phyloP scores from a whole-genome alignment of 1,139 yeast species.

The Hyphopichia buzzinii region DNA sequence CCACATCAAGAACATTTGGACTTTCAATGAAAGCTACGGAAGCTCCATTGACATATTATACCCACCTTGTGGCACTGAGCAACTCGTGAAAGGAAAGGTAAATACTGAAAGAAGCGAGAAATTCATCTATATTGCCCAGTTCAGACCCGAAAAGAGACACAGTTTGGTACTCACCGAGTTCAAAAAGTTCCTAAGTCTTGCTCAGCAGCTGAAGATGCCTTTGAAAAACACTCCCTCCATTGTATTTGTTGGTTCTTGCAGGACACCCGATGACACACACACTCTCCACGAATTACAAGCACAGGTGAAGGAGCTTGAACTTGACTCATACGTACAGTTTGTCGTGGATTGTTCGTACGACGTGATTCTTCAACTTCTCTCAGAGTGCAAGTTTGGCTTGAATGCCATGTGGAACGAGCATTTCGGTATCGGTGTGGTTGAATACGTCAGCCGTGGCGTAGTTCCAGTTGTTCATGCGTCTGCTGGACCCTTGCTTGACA shows the following conservation, averaged over 20 bases:
- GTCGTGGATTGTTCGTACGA: slow-evolving; percentile 75
- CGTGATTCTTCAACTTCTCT: slow-evolving; percentile 53
- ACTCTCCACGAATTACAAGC: slow-evolving; percentile 52
- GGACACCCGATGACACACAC: slow-evolving; percentile 64
- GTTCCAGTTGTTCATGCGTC: slow-evolving; percentile 91
- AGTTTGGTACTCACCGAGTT: slow-evolving; percentile 63
- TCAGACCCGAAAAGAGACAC: slow-evolving; percentile 94
- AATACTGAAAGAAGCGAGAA: slow-evolving; percentile 45
- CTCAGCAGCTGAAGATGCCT: slow-evolving; percentile 18
- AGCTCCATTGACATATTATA: slow-evolving; percentile 52
- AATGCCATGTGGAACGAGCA: slow-evolving; percentile 99
- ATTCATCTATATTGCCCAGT: slow-evolving; percentile 84
- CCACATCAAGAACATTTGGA: slow-evolving; percentile 69
- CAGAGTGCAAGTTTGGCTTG: slow-evolving; percentile 70
- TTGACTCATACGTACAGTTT: slow-evolving; percentile 57
- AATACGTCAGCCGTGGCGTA: slow-evolving; percentile 82
- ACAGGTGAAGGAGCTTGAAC: slow-evolving; percentile 45
- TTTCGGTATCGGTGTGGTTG: slow-evolving; percentile 97
- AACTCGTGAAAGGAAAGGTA: slow-evolving; percentile 17
- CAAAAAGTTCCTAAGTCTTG: slow-evolving; percentile 41
- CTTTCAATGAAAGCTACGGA: slow-evolving; percentile 23
- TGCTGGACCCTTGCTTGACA: slow-evolving; percentile 87
- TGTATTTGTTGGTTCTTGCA: slow-evolving; percentile 80
- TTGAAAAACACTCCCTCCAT: slow-evolving; percentile 45
- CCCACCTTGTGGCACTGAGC: slow-evolving; percentile 84